These are phyloP conservation scores for Penicillium canescens DNA, from an alignment of 495 filamentous ascomycete species.

Conservation along the genomic window DNA sequence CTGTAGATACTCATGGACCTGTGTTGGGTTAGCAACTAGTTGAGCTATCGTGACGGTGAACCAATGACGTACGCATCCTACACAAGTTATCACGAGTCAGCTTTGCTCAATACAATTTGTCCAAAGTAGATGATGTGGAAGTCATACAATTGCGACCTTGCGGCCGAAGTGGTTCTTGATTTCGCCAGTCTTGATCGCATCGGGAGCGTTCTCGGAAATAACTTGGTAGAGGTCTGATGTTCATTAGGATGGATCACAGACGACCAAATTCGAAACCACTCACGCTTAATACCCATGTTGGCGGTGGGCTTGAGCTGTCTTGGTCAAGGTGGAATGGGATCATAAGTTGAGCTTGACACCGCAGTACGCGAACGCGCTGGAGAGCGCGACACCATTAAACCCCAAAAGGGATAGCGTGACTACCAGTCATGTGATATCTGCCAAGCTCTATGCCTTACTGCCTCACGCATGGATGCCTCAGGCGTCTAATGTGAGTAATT, in stretches of 20 bases:
- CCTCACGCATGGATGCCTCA: conserved; percentile 16
- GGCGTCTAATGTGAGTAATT: background rate
- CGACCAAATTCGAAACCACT: conserved; percentile 5
- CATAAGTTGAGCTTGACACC: background rate
- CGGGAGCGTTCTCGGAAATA: conserved; percentile 87
- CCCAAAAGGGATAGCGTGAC: conserved; percentile 23
- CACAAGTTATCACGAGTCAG: background rate
- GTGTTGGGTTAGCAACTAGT: conserved; percentile 20
- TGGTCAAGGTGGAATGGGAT: background rate
- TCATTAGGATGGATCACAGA: conserved; percentile 3
- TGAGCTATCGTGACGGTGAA: conserved; percentile 1
- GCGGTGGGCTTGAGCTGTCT: background rate
- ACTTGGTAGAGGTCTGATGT: conserved; percentile 71
- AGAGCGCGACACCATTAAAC: conserved; percentile 34
- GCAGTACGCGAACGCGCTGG: conserved; percentile 30
- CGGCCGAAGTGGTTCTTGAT: conserved; percentile 98
- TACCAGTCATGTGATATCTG: conserved; percentile 13
- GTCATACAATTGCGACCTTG: conserved; percentile 90
- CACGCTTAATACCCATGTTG: conserved; percentile 89
- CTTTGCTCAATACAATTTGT: background rate
- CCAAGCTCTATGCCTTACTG: conserved; percentile 5
- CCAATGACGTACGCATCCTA: conserved; percentile 78
- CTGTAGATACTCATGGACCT: conserved; percentile 99
- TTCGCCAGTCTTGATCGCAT: conserved; percentile 92
- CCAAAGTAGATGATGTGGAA: background rate